Conservation (phyloP, 2,329 filamentous ascomycete species). For the Ophiostoma novo-ulmi region DNA sequence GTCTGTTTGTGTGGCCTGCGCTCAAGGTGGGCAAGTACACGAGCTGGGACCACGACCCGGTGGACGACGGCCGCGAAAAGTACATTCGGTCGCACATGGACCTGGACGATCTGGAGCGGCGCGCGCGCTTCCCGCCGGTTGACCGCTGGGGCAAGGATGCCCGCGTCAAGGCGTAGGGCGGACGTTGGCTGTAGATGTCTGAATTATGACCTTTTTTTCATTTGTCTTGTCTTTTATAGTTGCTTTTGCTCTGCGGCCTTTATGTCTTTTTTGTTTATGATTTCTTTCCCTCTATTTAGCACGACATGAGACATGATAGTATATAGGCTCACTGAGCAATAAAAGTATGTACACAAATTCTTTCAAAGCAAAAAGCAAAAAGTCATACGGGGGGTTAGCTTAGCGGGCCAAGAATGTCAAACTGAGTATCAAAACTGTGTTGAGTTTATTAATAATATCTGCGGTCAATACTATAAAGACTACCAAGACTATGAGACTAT, state of each 20-base stretch:
- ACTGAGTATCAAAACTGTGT: no score
- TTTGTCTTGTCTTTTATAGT: not conserved
- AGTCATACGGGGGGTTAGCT: no score
- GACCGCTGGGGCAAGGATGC: conserved; percentile 51
- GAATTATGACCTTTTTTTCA: not conserved
- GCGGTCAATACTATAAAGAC: no score
- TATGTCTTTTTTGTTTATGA: not conserved
- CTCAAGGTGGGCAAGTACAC: conserved; percentile 70
- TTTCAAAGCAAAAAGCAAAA: no score
- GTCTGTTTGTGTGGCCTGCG: conserved; percentile 73
- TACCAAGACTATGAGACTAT: no score
- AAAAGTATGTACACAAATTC: not conserved
- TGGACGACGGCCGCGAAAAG: conserved; percentile 63
- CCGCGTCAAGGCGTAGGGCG: not conserved
- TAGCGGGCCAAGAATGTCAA: no score
- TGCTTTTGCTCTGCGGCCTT: not conserved
- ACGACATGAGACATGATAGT: not conserved
- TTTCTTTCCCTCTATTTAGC: not conserved
- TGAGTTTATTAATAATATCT: no score
- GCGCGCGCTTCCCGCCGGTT: conserved; percentile 65
- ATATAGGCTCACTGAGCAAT: not conserved
- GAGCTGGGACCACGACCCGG: conserved; percentile 80
- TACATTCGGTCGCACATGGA: conserved; percentile 82
- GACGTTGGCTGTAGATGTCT: not conserved
- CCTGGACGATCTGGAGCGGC: conserved; percentile 72